Conservation (phyloP, 257 asterid genomes). For the Rehmannia glutinosa region DNA sequence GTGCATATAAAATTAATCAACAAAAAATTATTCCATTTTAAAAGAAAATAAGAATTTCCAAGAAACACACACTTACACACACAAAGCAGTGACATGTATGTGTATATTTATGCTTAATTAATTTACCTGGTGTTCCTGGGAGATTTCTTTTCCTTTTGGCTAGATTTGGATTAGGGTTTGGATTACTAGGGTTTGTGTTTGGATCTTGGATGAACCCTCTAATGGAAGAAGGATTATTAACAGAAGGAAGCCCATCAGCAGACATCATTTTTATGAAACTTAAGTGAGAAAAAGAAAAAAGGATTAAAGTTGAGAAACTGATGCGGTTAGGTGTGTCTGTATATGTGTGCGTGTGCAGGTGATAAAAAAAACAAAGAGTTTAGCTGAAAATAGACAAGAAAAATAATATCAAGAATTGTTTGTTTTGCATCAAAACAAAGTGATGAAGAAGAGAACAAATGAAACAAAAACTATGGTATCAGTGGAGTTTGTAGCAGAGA, state of each 20-base stretch:
- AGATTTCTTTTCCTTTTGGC: constrained; percentile 63
- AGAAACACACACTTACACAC: no score
- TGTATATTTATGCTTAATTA: neutral
- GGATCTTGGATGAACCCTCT: constrained; percentile 61
- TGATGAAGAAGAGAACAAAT: no score
- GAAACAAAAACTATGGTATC: no score
- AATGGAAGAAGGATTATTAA: constrained; percentile 41
- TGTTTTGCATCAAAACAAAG: no score
- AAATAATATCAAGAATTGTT: constrained; percentile 1
- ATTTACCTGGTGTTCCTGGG: constrained; percentile 70
- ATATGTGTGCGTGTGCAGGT: constrained; percentile 6
- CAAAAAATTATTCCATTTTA: no score
- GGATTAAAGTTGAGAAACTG: constrained; percentile 4
- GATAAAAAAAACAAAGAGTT: constrained; percentile 33
- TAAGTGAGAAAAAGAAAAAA: neutral
- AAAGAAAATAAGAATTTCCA: no score
- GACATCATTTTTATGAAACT: constrained; percentile 47
- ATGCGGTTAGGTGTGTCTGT: neutral
- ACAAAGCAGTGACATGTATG: no score
- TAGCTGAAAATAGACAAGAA: constrained; percentile 42
- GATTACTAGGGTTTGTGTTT: constrained; percentile 17
- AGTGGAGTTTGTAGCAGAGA: constrained; percentile 15
- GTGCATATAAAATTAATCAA: no score
- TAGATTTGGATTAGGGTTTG: constrained; percentile 27
- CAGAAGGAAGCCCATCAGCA: constrained; percentile 45